A percentile compares a stretch with the other conserved stretches of the same genome.
These are phyloP conservation scores for Fusarium albosuccineum DNA, from an alignment of 2,329 filamentous ascomycete genomes.

Conservation along the genomic window DNA sequence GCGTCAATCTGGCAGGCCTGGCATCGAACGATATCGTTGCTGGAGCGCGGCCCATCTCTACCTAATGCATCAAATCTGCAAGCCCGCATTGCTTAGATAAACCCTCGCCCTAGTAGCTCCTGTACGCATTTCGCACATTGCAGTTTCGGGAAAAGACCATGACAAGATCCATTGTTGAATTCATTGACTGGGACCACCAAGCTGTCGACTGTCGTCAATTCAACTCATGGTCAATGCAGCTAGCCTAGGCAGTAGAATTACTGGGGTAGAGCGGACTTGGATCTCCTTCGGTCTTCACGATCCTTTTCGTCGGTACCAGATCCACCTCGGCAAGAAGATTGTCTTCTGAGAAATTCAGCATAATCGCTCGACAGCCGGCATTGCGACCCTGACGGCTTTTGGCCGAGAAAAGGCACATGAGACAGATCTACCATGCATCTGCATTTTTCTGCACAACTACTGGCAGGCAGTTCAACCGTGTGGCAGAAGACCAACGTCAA, in stretches of 20 bases:
- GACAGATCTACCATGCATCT: constrained; percentile 9
- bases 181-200: neutral
- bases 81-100: constrained; percentile 30
- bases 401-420: neutral
- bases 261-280: constrained; percentile 25
- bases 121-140: constrained; percentile 39
- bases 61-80: constrained; percentile 31
- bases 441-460: neutral
- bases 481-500: constrained; percentile 8
- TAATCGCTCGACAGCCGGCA: neutral
- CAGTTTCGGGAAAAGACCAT: constrained; percentile 34
- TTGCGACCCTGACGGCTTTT: neutral
- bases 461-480: neutral
- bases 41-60: constrained; percentile 17
- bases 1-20: constrained; percentile 21
- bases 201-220: constrained; percentile 2
- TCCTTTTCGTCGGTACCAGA: constrained; percentile 11
- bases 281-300: constrained; percentile 16
- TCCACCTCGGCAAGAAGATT: constrained; percentile 14
- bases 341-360: neutral
- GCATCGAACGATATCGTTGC: constrained; percentile 33
- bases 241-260: constrained; percentile 30
- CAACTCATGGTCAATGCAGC: neutral
- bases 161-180: constrained; percentile 4
- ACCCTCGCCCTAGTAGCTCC: constrained; percentile 24